Percentiles rank a stretch among this genome's conserved stretches.
phyloP scores from a whole-genome alignment of 495 filamentous ascomycete species.

The Annulohypoxylon maeteangense region DNA sequence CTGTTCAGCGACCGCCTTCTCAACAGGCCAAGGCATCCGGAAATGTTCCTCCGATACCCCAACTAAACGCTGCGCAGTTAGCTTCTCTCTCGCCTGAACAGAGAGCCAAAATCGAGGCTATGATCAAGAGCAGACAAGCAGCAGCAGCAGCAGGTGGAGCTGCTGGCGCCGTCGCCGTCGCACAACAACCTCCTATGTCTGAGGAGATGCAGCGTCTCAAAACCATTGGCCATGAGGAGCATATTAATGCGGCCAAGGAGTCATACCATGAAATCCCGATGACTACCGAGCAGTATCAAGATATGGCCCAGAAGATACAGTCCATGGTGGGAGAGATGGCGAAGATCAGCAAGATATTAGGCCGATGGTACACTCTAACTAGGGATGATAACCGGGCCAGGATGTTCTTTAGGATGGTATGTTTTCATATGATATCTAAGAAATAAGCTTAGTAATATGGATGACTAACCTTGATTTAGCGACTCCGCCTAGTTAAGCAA shows the following conservation, averaged over 20 bases:
- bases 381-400: constrained; percentile 57
- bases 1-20: constrained; percentile 47
- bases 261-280: constrained; percentile 52
- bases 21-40: constrained; percentile 43
- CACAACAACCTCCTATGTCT: constrained; percentile 14
- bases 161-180: no score
- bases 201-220: constrained; percentile 49
- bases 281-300: constrained; percentile 50
- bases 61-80: constrained; percentile 63
- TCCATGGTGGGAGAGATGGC: constrained; percentile 44
- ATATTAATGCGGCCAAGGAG: constrained; percentile 42
- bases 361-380: constrained; percentile 55
- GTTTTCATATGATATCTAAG: constrained; percentile 45
- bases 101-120: constrained; percentile 54
- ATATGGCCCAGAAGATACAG: constrained; percentile 49
- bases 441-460: not conserved
- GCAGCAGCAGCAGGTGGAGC: constrained; percentile 26
- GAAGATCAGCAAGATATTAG: constrained; percentile 51
- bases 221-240: constrained; percentile 47
- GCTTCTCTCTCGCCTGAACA: constrained; percentile 64
- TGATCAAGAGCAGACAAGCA: constrained; percentile 45
- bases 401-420: constrained; percentile 59
- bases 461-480: constrained; percentile 51
- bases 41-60: constrained; percentile 14
- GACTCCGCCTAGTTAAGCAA: constrained; percentile 67